Evolutionary conservation across 768 basidiomycete genomes (phyloP).

Genomic region (Mycena capillaripes): DNA sequence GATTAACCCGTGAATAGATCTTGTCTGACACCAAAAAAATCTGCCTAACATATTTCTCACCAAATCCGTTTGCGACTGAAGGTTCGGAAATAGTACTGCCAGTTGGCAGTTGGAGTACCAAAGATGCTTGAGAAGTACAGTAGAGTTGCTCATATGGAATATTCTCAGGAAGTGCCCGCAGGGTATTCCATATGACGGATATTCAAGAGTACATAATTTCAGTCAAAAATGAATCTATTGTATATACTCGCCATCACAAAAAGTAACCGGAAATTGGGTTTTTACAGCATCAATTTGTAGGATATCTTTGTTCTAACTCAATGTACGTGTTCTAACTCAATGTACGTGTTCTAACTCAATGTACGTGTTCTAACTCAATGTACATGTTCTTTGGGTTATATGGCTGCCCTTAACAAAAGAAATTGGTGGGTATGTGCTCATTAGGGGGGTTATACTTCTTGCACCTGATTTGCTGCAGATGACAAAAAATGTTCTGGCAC

Average conservation of each 20-base stretch:
- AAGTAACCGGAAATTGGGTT: slow-evolving; percentile 3
- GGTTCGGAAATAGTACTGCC: too few species aligned
- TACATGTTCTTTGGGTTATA: not conserved
- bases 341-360: too few species aligned
- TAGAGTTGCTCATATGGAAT: slow-evolving; percentile 25
- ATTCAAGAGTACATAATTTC: slow-evolving; percentile 12
- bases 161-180: slow-evolving; percentile 5
- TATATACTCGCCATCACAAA: not conserved
- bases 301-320: too few species aligned
- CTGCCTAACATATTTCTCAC: too few species aligned
- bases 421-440: not conserved
- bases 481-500: too few species aligned
- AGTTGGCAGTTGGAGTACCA: too few species aligned
- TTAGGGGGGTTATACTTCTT: not conserved
- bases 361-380: not conserved
- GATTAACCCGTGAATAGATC: too few species aligned
- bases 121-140: too few species aligned
- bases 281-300: too few species aligned
- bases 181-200: slow-evolving; percentile 24
- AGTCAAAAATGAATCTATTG: not conserved
- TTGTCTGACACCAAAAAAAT: too few species aligned
- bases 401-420: not conserved
- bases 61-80: too few species aligned
- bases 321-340: too few species aligned
- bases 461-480: not conserved